phyloP scores from a whole-genome alignment of 2,329 filamentous ascomycete genomes.

The Phialemoniopsis sp. region DNA sequence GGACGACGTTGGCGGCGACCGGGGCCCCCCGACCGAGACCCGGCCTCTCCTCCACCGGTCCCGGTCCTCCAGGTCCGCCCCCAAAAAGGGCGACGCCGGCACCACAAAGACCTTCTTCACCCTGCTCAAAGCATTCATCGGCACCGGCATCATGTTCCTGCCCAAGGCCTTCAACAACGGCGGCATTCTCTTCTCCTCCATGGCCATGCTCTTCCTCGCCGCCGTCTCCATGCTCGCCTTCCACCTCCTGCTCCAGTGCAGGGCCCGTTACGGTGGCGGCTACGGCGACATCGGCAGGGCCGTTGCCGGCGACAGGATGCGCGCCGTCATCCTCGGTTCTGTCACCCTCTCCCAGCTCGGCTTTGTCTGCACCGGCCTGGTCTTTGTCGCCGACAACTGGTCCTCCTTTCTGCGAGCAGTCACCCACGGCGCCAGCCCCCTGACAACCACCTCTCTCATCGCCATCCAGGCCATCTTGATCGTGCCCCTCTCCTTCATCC shows the following conservation, averaged over 20 bases:
- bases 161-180: conserved; percentile 78
- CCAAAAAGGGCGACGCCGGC: conserved; percentile 56
- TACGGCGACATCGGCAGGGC: conserved; percentile 71
- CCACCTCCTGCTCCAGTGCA: conserved; percentile 65
- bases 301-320: conserved; percentile 60
- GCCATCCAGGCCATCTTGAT: conserved; percentile 61
- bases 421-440: conserved; percentile 24
- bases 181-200: conserved; percentile 69
- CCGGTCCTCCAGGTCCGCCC: conserved; percentile 10
- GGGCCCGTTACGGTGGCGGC: conserved; percentile 59
- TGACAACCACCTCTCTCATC: conserved; percentile 57
- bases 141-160: conserved; percentile 78
- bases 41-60: conserved; percentile 58
- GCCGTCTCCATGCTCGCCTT: conserved; percentile 67
- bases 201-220: conserved; percentile 63
- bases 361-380: conserved; percentile 73
- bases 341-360: conserved; percentile 73
- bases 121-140: conserved; percentile 72
- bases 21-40: conserved; percentile 34
- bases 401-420: conserved; percentile 64
- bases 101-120: conserved; percentile 76
- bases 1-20: conserved; percentile 11
- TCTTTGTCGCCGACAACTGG: conserved; percentile 74
- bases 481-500: conserved; percentile 64
- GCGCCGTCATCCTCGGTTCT: conserved; percentile 62